A percentile compares a stretch with the other conserved stretches of the same genome.
phyloP scores from a whole-genome alignment of 208 protist species.

The Tritrichomonas foetus region DNA sequence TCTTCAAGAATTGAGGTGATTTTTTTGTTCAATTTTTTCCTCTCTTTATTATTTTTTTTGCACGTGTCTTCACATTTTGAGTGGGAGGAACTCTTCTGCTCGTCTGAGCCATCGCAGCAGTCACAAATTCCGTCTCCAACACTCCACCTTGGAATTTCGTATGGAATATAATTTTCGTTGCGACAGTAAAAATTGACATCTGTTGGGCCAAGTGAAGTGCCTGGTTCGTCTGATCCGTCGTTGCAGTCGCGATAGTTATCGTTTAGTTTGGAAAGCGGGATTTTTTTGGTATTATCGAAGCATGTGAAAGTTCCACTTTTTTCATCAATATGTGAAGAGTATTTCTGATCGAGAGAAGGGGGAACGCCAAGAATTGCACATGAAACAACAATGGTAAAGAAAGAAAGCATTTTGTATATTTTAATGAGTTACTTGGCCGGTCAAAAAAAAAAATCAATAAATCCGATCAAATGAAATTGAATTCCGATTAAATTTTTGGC shows the following conservation, averaged over 20 bases:
- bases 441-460: too few relatives aligned
- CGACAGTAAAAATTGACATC: conserved; percentile 29
- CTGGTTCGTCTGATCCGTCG: conserved; percentile 19
- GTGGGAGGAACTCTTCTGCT: neutral
- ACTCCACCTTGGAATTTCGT: neutral
- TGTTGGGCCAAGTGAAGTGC: neutral
- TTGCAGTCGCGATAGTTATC: neutral
- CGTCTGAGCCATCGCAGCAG: conserved; percentile 20
- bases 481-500: too few relatives aligned
- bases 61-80: neutral
- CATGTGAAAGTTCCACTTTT: neutral
- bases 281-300: neutral
- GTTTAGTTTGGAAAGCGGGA: neutral
- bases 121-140: conserved; percentile 25
- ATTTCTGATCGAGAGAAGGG: neutral
- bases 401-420: too few relatives aligned
- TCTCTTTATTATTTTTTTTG: neutral
- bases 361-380: neutral
- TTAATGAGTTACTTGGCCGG: too few relatives aligned
- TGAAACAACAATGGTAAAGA: neutral
- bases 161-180: neutral
- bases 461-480: too few relatives aligned
- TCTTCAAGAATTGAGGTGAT: neutral
- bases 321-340: neutral
- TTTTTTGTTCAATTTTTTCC: neutral